Base-by-base conservation (phyloP, 345 rosid species). In the Alliaria petiolata region DNA sequence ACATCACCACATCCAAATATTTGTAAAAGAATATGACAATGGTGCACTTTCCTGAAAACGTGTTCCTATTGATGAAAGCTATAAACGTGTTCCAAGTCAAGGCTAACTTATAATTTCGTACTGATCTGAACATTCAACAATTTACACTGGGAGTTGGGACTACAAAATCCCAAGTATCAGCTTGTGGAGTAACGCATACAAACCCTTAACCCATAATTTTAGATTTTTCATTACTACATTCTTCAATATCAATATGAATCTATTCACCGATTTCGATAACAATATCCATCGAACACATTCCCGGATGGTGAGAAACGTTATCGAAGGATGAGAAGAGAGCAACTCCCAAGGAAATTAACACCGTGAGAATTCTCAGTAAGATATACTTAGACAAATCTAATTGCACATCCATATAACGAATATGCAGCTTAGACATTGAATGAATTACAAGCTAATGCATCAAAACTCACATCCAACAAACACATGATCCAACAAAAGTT, bases 1-100 rank as follows among this genome's bases (percentile, higher is more conserved):
- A n/a, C n/a, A n/a, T 22, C 25, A 22, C 64, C 62, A 62, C 61
- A 49, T 56, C 6, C 52, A 67, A 53, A 69, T 15, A 59, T 8
- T 33, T 7, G 43, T 42, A 38, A 63, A n/a, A 20, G 50, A 8
- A 54, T 20, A 54, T 43, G 52, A 68, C 76, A 30, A 35, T 7
- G 13, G 3, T 44, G 17, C n/a, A 45, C 3, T 34, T 22, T 47
- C 58, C 33, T 6, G 17, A 50, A 34, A 69, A 64, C 6, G 12
- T 25, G 25, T 53, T 46, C 46, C 25, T 7, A 4, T 20, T 25
- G 51, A n/a, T n/a, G n/a, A n/a, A n/a, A n/a, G n/a, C 46, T 42
- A 62, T 3, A 34, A 69, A 53, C 10, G n/a, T 63, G 38, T 6
- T 63, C 49, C 22, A 53, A 33, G 38, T 39, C 52, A 17, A 49